These are phyloP conservation scores for Passiflora organensis DNA, from an alignment of 345 rosid genomes.

Conservation along the genomic window DNA sequence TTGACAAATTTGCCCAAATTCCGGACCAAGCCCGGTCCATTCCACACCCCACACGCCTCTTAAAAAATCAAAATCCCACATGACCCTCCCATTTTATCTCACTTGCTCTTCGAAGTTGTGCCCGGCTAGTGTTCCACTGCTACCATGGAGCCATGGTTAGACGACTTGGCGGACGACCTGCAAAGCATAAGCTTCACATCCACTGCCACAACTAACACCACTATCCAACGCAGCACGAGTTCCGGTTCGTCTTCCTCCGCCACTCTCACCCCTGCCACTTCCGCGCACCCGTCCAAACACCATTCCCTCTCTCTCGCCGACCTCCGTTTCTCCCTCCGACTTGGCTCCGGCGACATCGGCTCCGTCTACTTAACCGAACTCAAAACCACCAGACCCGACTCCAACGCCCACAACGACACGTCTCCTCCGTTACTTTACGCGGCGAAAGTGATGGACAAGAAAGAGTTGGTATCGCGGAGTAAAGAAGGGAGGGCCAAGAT, in stretches of 20 bases:
- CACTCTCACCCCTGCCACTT: slow-evolving; percentile 53
- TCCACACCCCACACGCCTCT: background rate
- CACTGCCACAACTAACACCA: slow-evolving; percentile 38
- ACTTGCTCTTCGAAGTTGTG: too few relatives aligned
- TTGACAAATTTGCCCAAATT: background rate
- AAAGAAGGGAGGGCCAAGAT: slow-evolving; percentile 84
- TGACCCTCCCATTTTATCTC: too few relatives aligned
- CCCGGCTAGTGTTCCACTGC: too few relatives aligned
- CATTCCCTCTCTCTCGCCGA: slow-evolving; percentile 53
- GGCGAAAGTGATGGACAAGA: slow-evolving; percentile 90
- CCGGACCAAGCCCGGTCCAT: slow-evolving; percentile 10
- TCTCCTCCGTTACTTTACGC: slow-evolving; percentile 34
- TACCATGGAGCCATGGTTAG: slow-evolving; percentile 22
- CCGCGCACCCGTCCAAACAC: slow-evolving; percentile 25
- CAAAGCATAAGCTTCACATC: slow-evolving; percentile 91
- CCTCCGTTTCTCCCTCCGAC: slow-evolving; percentile 68
- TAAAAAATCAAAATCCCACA: slow-evolving; percentile 2
- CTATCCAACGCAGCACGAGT: too few relatives aligned
- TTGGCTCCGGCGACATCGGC: slow-evolving; percentile 93
- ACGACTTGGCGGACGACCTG: slow-evolving; percentile 77
- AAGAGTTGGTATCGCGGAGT: slow-evolving; percentile 67
- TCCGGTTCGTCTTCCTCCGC: too few relatives aligned
- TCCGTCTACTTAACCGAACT: slow-evolving; percentile 78
- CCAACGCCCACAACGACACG: background rate
- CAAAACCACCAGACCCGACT: slow-evolving; percentile 21